Evolutionary conservation across 78 protist species (phyloP).

Genomic region (Dictyostelium brefeldianum): DNA sequence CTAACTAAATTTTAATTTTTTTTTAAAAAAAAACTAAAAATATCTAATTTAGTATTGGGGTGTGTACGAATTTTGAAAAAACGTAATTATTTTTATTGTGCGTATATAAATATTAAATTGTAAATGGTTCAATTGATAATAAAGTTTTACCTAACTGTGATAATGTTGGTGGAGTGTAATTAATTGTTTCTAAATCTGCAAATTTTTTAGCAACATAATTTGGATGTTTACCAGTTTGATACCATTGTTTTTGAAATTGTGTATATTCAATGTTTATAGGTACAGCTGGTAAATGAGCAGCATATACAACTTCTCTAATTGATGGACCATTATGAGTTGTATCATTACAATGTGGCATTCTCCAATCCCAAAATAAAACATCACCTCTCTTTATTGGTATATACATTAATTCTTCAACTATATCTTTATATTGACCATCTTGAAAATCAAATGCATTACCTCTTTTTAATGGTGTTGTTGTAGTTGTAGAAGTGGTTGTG

Average conservation of each 20-base stretch:
- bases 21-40: no score
- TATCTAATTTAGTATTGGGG: neutral
- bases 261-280: conserved; percentile 42
- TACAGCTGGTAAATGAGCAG: conserved; percentile 66
- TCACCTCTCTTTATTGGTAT: conserved; percentile 66
- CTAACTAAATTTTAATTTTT: no score
- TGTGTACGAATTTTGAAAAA: neutral
- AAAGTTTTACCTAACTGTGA: conserved; percentile 25
- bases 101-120: neutral
- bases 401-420: neutral
- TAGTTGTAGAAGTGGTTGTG: no score
- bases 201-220: conserved; percentile 50
- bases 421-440: conserved; percentile 6
- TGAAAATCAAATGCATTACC: conserved; percentile 74
- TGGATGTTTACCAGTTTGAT: conserved; percentile 56
- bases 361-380: conserved; percentile 75
- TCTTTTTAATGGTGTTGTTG: conserved; percentile 44
- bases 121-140: conserved; percentile 7
- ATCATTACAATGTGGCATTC: conserved; percentile 71
- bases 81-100: neutral
- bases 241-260: conserved; percentile 35
- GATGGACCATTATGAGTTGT: conserved; percentile 5
- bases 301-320: conserved; percentile 68
- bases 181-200: conserved; percentile 24
- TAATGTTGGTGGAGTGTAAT: conserved; percentile 27